Evolutionary conservation across 805 yeast species (phyloP), one percentile per base, ranked within the genome.

Genomic region (Dipodascopsis uninucleata): DNA sequence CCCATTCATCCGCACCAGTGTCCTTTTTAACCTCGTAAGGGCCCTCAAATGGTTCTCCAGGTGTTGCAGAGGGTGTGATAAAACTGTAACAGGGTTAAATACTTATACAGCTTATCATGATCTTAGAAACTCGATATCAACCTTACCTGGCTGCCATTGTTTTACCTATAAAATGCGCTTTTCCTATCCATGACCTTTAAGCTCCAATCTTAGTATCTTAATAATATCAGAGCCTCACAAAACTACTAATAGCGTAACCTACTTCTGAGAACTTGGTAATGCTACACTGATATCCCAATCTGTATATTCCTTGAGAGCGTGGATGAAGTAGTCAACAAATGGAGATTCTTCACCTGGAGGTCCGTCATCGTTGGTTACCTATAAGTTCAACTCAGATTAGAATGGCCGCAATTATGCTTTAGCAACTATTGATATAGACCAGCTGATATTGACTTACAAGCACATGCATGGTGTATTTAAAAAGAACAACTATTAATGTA

Each of bases 281-380:
- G 82, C 88, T 17, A 89, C 79, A 20, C 88, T 79, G 25, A 89
- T 66, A 22, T 83, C 77, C 97, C 97, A 90, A 61, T 85, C 79
- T 4, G 96, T 85, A 41, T 69, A 57, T 32, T 70, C 61, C 35
- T 62, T 61, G 36, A 89, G 71, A 37, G 85, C 84, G 51, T 82
- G 82, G 4, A 86, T 88, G 28, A 93, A 72, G 56, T 78, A 82
- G 59, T 85, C 83, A 45, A 93, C 74, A 66, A 89, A 93, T 2
- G 96, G 96, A 38, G 96, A 87, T 6, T 79, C 71, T 37, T 72
- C 65, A 57, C 82, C 79, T 51, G 93, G 82, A 0, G 97, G 97
- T 29, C 98, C 98, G 61, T 90, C 98, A 65, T 90, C 98, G 65
- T 90, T 90, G 8, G 97, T 90, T 32, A 93, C 61, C 55, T 61